Percentiles rank a stretch among this genome's conserved stretches.
Conservation (phyloP, 192 early-diverging fungal genomes). For the Podila epigama region DNA sequence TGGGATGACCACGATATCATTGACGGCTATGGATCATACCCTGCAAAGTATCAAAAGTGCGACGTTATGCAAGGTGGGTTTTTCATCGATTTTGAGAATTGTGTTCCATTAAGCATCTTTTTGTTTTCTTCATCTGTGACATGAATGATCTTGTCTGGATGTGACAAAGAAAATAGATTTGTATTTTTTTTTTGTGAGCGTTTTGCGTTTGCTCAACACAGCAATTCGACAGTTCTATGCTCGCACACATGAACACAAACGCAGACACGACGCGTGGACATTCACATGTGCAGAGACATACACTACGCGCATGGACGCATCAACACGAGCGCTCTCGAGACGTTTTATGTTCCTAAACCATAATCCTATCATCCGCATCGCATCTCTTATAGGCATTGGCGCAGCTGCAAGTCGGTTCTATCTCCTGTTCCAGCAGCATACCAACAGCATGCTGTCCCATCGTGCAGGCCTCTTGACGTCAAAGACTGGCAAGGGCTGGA, state of each 20-base stretch:
- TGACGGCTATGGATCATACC: conserved; percentile 89
- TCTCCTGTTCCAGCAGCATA: conserved; percentile 86
- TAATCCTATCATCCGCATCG: background rate
- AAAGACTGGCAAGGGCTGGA: conserved; percentile 33
- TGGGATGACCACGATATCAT: conserved; percentile 91
- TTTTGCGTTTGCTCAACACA: too few species aligned
- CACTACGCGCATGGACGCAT: too few species aligned
- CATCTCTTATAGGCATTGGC: conserved; percentile 54
- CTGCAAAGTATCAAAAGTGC: conserved; percentile 72
- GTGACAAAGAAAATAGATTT: too few species aligned
- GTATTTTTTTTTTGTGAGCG: too few species aligned
- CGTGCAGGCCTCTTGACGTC: conserved; percentile 60
- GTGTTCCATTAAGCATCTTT: background rate
- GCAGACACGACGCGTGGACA: too few species aligned
- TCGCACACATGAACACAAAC: too few species aligned
- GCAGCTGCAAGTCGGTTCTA: conserved; percentile 78
- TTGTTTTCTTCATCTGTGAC: too few species aligned
- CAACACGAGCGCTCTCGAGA: background rate
- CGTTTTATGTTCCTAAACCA: background rate
- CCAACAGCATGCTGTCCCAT: conserved; percentile 62
- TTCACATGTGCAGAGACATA: too few species aligned
- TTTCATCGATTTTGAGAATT: background rate
- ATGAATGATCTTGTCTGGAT: too few species aligned
- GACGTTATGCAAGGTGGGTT: conserved; percentile 71
- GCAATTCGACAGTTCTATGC: too few species aligned